phyloP scores from a whole-genome alignment of 305 asterid genomes.

The Solanum hybrid region DNA sequence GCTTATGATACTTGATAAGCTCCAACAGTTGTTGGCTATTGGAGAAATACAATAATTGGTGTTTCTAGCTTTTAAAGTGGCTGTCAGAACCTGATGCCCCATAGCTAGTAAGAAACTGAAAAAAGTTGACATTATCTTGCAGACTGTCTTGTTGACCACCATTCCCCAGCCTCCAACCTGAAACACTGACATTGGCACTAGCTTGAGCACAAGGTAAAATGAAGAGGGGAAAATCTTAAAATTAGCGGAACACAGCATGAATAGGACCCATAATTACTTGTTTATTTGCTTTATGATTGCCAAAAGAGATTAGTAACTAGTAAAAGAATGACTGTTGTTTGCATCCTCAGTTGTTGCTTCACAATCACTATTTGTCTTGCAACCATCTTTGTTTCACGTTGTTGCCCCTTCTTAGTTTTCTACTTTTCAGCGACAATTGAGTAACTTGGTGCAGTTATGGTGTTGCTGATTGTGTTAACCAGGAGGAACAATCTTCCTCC shows the following conservation, averaged over 20 bases:
- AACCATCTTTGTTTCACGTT: background rate
- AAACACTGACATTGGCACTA: background rate
- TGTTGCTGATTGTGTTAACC: background rate
- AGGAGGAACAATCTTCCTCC: background rate
- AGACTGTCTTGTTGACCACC: background rate
- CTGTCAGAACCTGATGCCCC: background rate
- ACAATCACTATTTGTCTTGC: background rate
- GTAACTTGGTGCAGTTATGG: background rate
- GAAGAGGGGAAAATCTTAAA: background rate
- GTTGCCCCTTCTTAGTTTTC: background rate
- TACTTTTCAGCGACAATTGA: background rate
- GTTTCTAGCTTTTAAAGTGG: background rate
- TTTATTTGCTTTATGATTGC: background rate
- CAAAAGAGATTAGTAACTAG: background rate
- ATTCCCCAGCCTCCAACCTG: background rate
- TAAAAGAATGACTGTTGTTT: background rate
- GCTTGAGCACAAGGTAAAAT: background rate
- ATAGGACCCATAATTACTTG: background rate
- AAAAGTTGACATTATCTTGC: background rate
- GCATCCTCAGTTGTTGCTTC: background rate
- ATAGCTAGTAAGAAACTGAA: background rate
- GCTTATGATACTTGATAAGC: background rate
- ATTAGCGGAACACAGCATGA: background rate
- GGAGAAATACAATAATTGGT: background rate
- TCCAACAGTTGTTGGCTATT: background rate